These are phyloP conservation scores for Pelargonium myrrhifolium DNA, from an alignment of 441 rosid genomes.

Conservation along the genomic window DNA sequence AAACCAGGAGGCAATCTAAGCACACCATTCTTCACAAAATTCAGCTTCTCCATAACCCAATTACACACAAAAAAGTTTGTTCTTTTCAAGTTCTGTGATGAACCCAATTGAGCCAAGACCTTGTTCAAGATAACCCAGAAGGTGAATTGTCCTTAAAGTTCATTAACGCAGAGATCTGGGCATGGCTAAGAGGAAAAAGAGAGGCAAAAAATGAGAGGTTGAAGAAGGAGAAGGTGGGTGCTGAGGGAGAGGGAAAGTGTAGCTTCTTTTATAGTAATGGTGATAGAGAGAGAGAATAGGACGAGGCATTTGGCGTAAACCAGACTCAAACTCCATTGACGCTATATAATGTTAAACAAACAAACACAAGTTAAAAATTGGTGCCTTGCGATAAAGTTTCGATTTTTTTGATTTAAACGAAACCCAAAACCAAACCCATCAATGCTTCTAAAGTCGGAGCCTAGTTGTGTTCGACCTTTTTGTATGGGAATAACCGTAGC, in stretches of 20 bases:
- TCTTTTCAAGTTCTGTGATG: neutral
- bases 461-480: neutral
- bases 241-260: constrained; percentile 26
- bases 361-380: neutral
- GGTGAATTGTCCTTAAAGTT: neutral
- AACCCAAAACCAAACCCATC: constrained; percentile 14
- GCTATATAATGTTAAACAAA: constrained; percentile 19
- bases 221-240: constrained; percentile 21
- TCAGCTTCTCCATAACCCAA: constrained; percentile 60
- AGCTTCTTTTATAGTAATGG: constrained; percentile 38
- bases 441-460: neutral
- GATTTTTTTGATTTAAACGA: constrained; percentile 19
- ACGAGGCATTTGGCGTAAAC: constrained; percentile 73
- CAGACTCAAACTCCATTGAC: constrained; percentile 70
- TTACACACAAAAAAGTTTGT: neutral
- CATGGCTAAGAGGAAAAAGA: constrained; percentile 2
- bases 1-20: constrained; percentile 90
- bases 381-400: constrained; percentile 19
- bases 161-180: neutral
- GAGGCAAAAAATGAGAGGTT: neutral
- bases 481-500: constrained; percentile 4
- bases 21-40: constrained; percentile 69
- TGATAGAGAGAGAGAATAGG: constrained; percentile 31
- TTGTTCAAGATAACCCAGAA: constrained; percentile 16
- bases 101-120: constrained; percentile 15